phyloP scores from a whole-genome alignment of 1,284 basidiomycete genomes.

The Coriolopsis trogii region DNA sequence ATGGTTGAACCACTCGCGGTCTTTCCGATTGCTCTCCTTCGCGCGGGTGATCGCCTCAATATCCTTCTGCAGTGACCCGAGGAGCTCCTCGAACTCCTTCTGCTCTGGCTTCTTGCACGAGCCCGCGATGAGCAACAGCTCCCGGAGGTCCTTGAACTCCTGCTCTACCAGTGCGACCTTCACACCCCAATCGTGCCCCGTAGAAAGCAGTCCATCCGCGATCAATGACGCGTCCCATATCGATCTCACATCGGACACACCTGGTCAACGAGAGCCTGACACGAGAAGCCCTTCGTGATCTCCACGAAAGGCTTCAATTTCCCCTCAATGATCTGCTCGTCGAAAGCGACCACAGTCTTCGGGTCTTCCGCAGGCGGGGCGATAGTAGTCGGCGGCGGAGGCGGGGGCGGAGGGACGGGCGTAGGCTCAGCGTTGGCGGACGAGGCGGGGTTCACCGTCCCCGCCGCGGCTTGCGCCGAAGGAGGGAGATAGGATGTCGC shows the following conservation, averaged over 20 bases:
- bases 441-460: slow-evolving; percentile 37
- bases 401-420: slow-evolving; percentile 44
- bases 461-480: slow-evolving; percentile 27
- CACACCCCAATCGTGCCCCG: background rate
- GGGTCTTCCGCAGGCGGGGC: slow-evolving; percentile 48
- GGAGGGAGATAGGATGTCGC: slow-evolving; percentile 30
- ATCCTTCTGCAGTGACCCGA: slow-evolving; percentile 75
- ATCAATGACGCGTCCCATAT: slow-evolving; percentile 1
- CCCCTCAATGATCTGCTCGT: slow-evolving; percentile 72
- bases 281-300: slow-evolving; percentile 77
- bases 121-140: slow-evolving; percentile 70
- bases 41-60: slow-evolving; percentile 79
- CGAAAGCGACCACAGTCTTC: slow-evolving; percentile 72
- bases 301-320: slow-evolving; percentile 76
- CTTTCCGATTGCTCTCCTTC: slow-evolving; percentile 84
- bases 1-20: slow-evolving; percentile 84
- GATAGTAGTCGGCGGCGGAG: slow-evolving; percentile 41
- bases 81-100: slow-evolving; percentile 58
- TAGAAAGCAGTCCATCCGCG: too few species aligned
- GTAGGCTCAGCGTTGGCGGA: slow-evolving; percentile 44
- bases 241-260: slow-evolving; percentile 47
- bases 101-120: slow-evolving; percentile 82
- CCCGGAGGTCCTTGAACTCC: slow-evolving; percentile 71
- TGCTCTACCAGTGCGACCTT: slow-evolving; percentile 75
- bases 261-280: slow-evolving; percentile 72